Evolutionary conservation across 2,329 filamentous ascomycete genomes (phyloP).

Genomic region (Fusarium longipes): DNA sequence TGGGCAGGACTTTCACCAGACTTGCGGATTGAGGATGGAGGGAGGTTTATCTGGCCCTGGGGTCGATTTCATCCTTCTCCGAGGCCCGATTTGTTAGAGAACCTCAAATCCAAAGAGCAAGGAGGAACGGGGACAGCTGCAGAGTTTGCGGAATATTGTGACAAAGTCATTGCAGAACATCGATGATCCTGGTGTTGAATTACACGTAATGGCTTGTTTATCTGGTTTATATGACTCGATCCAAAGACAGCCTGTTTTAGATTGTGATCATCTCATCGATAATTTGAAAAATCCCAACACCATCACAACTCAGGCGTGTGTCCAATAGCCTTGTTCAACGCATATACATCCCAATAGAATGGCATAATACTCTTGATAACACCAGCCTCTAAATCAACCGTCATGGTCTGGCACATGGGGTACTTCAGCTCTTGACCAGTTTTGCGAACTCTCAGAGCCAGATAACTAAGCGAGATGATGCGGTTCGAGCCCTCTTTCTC

Average conservation of each 20-base stretch:
- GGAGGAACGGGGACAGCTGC: slow-evolving; percentile 19
- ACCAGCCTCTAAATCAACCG: slow-evolving; percentile 49
- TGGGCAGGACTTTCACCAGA: slow-evolving; percentile 14
- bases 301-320: slow-evolving; percentile 14
- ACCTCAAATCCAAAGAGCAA: slow-evolving; percentile 11
- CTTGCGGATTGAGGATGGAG: slow-evolving; percentile 22
- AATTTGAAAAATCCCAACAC: background rate
- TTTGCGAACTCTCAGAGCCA: slow-evolving; percentile 47
- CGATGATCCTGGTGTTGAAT: background rate
- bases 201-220: too few species aligned
- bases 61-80: slow-evolving; percentile 17
- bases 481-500: slow-evolving; percentile 45
- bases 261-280: background rate
- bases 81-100: slow-evolving; percentile 9
- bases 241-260: background rate
- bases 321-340: slow-evolving; percentile 38
- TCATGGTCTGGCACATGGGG: slow-evolving; percentile 49
- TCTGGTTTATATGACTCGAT: background rate
- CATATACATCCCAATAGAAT: slow-evolving; percentile 53
- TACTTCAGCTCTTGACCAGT: slow-evolving; percentile 47
- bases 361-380: slow-evolving; percentile 48
- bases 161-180: slow-evolving; percentile 7
- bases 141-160: slow-evolving; percentile 23
- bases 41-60: slow-evolving; percentile 22
- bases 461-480: slow-evolving; percentile 45